Conservation (phyloP, 495 filamentous ascomycete genomes). For the Penicillium coprophilum region DNA sequence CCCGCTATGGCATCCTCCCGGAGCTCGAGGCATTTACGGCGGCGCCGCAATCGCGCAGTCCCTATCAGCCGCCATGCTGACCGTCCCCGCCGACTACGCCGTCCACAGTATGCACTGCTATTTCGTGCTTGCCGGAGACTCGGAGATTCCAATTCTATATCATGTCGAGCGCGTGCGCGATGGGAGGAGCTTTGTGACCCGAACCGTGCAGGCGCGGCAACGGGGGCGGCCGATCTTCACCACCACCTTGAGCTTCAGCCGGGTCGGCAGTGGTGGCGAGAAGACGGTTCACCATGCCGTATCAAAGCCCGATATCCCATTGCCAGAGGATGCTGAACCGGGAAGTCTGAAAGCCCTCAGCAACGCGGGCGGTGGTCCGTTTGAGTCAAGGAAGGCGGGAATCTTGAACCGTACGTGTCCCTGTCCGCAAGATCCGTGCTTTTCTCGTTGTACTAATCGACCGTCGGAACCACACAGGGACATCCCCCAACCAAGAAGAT, state of each 20-base stretch:
- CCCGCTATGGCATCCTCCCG: conserved; percentile 84
- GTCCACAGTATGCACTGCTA: conserved; percentile 98
- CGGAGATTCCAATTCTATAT: conserved; percentile 82
- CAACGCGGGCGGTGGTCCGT: conserved; percentile 40
- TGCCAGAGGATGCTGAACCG: conserved; percentile 27
- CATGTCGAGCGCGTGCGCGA: conserved; percentile 90
- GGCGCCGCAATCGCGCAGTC: conserved; percentile 92
- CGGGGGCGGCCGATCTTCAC: conserved; percentile 91
- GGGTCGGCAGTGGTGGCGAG: conserved; percentile 64
- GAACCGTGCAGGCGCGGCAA: conserved; percentile 92
- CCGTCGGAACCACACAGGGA: conserved; percentile 25
- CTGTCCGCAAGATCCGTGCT: not conserved
- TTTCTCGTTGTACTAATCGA: not conserved
- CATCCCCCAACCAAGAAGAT: conserved; percentile 53
- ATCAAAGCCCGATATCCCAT: conserved; percentile 30
- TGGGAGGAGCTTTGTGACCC: conserved; percentile 87
- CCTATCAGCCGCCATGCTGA: conserved; percentile 82
- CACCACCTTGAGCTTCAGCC: conserved; percentile 84
- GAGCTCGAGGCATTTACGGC: conserved; percentile 90
- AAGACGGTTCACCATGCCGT: conserved; percentile 51
- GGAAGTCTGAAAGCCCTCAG: conserved; percentile 28
- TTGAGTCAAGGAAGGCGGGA: conserved; percentile 41
- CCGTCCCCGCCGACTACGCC: conserved; percentile 74
- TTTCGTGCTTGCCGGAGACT: conserved; percentile 88
- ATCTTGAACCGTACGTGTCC: conserved; percentile 44